phyloP scores from a whole-genome alignment of 805 yeast species.

The Barnettozyma siamensis region DNA sequence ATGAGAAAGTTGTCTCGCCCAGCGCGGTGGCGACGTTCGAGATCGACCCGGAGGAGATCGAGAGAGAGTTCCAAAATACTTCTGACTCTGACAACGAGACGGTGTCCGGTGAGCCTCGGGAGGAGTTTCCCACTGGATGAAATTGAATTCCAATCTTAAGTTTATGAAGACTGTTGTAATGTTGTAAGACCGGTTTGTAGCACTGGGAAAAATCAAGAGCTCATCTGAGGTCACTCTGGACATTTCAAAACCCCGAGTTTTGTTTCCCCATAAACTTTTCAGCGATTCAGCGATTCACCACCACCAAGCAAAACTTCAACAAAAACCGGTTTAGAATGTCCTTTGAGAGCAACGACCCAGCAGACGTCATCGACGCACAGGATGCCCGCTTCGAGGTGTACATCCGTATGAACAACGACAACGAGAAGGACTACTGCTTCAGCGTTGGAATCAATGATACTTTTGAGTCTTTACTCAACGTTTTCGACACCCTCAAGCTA shows the following conservation, averaged over 20 bases:
- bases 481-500: constrained; percentile 65
- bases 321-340: constrained; percentile 6
- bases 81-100: constrained; percentile 6
- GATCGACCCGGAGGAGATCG: constrained; percentile 1
- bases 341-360: constrained; percentile 10
- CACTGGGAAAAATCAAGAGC: too few species aligned
- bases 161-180: too few species aligned
- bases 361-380: constrained; percentile 19
- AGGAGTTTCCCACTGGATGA: too few species aligned
- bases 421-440: constrained; percentile 87
- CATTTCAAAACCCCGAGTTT: too few species aligned
- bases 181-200: too few species aligned
- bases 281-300: too few species aligned
- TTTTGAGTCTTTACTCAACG: constrained; percentile 51
- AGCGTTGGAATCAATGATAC: constrained; percentile 55
- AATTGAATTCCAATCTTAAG: too few species aligned
- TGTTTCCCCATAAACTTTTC: background rate
- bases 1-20: too few species aligned
- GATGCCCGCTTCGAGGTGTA: constrained; percentile 25
- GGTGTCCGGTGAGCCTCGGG: background rate
- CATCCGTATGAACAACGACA: constrained; percentile 78
- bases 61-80: too few species aligned
- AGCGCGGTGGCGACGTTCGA: constrained; percentile 1
- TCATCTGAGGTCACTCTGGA: too few species aligned
- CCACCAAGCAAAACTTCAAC: too few species aligned